Conservation (phyloP, 129 eudicot genomes). For the Flaveria trinervia region DNA sequence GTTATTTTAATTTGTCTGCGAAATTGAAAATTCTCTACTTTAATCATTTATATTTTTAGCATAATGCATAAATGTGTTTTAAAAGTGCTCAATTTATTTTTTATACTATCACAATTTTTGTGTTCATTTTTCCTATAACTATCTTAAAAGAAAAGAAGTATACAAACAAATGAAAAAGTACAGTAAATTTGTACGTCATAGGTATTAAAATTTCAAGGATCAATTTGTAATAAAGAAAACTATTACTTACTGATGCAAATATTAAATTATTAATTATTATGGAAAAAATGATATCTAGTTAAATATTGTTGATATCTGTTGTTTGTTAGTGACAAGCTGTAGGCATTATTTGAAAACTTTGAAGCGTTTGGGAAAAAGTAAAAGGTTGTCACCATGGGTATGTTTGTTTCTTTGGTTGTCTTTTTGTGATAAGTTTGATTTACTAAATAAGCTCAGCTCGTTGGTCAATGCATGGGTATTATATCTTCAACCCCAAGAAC, state of each 20-base stretch:
- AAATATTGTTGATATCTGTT: background rate
- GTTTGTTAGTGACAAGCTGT: constrained; percentile 23
- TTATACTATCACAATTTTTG: too few species aligned
- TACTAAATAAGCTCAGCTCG: constrained; percentile 19
- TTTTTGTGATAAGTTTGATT: constrained; percentile 32
- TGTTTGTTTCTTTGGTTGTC: constrained; percentile 81
- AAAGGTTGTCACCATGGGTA: constrained; percentile 80
- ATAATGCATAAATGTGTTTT: background rate
- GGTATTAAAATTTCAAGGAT: background rate
- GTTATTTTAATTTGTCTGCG: background rate
- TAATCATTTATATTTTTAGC: background rate
- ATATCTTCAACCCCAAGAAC: constrained; percentile 27
- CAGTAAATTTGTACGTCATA: background rate
- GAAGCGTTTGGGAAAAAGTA: constrained; percentile 67
- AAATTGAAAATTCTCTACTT: background rate
- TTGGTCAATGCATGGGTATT: constrained; percentile 35
- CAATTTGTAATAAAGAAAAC: background rate
- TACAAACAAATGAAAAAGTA: background rate
- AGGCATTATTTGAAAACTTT: constrained; percentile 20
- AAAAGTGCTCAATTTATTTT: background rate
- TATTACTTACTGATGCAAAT: background rate
- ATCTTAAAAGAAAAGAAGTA: too few species aligned
- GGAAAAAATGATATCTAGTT: background rate
- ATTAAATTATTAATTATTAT: too few species aligned
- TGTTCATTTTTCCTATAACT: too few species aligned